Evolutionary conservation across 108 stramenopile species (phyloP).

Genomic region (Fistulifera solaris): DNA sequence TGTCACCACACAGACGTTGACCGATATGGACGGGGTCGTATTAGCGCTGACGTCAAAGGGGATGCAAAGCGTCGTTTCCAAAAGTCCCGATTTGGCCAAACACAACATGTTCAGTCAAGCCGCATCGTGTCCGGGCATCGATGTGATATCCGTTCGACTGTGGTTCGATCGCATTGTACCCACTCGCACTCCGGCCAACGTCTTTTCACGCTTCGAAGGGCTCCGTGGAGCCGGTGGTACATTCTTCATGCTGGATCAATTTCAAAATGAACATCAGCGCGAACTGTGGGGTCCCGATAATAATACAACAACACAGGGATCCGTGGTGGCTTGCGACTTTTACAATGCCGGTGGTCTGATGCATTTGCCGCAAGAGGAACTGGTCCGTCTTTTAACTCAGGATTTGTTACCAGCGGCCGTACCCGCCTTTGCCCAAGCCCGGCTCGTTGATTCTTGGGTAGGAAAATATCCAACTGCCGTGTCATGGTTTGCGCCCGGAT

Average conservation of each 20-base stretch:
- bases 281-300: slow-evolving; percentile 65
- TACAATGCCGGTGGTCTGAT: slow-evolving; percentile 86
- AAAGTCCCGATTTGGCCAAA: slow-evolving; percentile 61
- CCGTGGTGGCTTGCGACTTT: slow-evolving; percentile 86
- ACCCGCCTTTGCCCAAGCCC: slow-evolving; percentile 63
- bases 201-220: slow-evolving; percentile 81
- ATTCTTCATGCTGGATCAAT: slow-evolving; percentile 91
- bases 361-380: slow-evolving; percentile 70
- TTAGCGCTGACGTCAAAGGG: slow-evolving; percentile 79
- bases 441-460: slow-evolving; percentile 83
- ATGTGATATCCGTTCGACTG: slow-evolving; percentile 74
- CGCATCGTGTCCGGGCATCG: slow-evolving; percentile 73
- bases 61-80: slow-evolving; percentile 69
- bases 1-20: slow-evolving; percentile 20
- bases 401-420: slow-evolving; percentile 75
- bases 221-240: slow-evolving; percentile 86
- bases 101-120: slow-evolving; percentile 58
- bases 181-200: slow-evolving; percentile 87
- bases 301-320: slow-evolving; percentile 39
- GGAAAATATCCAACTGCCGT: slow-evolving; percentile 79
- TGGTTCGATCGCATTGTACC: slow-evolving; percentile 76
- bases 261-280: slow-evolving; percentile 55
- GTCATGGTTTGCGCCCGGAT: slow-evolving; percentile 85
- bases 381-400: slow-evolving; percentile 63
- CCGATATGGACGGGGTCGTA: slow-evolving; percentile 68